phyloP scores from a whole-genome alignment of 1,284 basidiomycete genomes.

The Cryptococcus depauperatus region DNA sequence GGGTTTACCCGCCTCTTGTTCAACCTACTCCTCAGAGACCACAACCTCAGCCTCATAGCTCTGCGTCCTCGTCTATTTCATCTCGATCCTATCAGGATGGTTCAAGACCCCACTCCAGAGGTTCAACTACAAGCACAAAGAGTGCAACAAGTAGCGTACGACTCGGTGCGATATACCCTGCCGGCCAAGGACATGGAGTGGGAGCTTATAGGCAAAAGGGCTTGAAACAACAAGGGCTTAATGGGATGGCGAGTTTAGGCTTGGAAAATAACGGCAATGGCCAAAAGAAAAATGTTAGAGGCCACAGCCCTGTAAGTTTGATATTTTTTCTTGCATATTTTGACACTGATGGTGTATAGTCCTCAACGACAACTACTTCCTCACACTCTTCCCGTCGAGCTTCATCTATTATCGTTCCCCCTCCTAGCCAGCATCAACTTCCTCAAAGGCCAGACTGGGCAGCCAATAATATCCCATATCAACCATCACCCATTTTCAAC shows the following conservation, averaged over 20 bases:
- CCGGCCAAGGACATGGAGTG: slow-evolving; percentile 17
- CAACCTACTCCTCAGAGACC: slow-evolving; percentile 38
- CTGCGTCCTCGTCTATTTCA: slow-evolving; percentile 37
- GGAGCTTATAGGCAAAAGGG: slow-evolving; percentile 26
- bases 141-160: slow-evolving; percentile 38
- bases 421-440: slow-evolving; percentile 35
- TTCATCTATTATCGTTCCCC: slow-evolving; percentile 27
- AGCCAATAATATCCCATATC: slow-evolving; percentile 40
- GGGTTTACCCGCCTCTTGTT: slow-evolving; percentile 15
- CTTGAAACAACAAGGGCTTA: slow-evolving; percentile 23
- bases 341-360: slow-evolving; percentile 4
- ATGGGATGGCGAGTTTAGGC: slow-evolving; percentile 18
- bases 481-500: slow-evolving; percentile 24
- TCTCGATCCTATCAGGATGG: slow-evolving; percentile 38
- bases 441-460: slow-evolving; percentile 41
- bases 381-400: slow-evolving; percentile 34
- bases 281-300: slow-evolving; percentile 24
- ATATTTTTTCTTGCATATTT: not conserved
- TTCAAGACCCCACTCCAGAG: slow-evolving; percentile 39
- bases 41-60: slow-evolving; percentile 29
- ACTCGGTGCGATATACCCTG: slow-evolving; percentile 36
- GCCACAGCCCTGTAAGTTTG: slow-evolving; percentile 38
- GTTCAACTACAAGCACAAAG: slow-evolving; percentile 38
- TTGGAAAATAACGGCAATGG: too few relatives aligned
- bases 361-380: slow-evolving; percentile 31